These are phyloP conservation scores for Picochlorum costavermella DNA, from an alignment of 139 green algal genomes.

Conservation along the genomic window DNA sequence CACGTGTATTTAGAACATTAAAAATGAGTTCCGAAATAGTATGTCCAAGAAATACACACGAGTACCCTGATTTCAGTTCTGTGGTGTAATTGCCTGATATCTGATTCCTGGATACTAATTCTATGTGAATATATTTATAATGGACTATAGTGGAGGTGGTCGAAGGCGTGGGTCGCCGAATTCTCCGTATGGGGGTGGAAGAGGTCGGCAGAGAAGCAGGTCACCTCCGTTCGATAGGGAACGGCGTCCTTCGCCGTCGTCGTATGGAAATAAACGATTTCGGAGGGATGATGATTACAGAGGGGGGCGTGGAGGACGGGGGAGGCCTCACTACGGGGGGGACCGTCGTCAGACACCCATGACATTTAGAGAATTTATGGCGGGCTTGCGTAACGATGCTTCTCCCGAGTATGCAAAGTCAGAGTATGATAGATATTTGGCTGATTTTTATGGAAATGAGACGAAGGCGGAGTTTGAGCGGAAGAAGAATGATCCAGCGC, in stretches of 20 bases:
- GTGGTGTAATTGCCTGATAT: no score
- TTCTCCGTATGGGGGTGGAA: neutral
- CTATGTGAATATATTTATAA: no score
- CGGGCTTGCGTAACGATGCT: constrained; percentile 41
- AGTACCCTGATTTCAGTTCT: no score
- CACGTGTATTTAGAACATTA: no score
- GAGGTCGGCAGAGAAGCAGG: neutral
- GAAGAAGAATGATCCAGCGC: constrained; percentile 30
- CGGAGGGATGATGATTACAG: constrained; percentile 1
- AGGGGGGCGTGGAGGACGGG: neutral
- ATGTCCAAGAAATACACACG: no score
- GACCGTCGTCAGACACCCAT: constrained; percentile 9
- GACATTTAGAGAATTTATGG: constrained; percentile 51
- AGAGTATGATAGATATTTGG: constrained; percentile 55
- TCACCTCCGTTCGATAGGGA: neutral
- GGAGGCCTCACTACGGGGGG: neutral
- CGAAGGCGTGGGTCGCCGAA: no score
- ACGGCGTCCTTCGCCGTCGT: neutral
- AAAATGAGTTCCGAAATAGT: no score
- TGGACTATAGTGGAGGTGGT: no score
- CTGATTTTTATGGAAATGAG: constrained; percentile 54
- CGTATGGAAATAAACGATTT: neutral
- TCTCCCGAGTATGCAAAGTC: constrained; percentile 49
- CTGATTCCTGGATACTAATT: no score
- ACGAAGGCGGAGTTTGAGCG: constrained; percentile 47